These are phyloP conservation scores for Taxillus chinensis DNA, from an alignment of 164 flowering plant genomes.

Conservation along the genomic window DNA sequence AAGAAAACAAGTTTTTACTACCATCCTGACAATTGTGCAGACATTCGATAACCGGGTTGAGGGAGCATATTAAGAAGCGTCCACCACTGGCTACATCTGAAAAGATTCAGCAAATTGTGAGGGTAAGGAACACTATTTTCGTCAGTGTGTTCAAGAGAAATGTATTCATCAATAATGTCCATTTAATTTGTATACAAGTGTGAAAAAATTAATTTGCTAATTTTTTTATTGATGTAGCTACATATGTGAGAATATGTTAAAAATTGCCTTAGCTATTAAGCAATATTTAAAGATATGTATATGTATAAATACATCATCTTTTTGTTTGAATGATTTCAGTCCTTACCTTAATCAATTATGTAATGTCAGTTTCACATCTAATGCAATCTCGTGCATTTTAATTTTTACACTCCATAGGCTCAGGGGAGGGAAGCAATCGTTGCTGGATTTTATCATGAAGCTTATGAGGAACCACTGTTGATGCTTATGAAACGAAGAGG, in stretches of 20 bases:
- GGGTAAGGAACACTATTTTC: conserved; percentile 39
- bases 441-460: conserved; percentile 94
- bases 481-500: conserved; percentile 99
- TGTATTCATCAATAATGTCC: too few relatives aligned
- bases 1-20: neutral
- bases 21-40: conserved; percentile 28
- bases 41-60: conserved; percentile 63
- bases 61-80: conserved; percentile 97
- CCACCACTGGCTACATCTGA: conserved; percentile 95
- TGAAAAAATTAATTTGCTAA: too few relatives aligned
- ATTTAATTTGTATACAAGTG: too few relatives aligned
- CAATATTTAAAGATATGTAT: too few relatives aligned
- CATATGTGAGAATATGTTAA: too few relatives aligned
- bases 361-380: too few relatives aligned
- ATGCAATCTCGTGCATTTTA: neutral
- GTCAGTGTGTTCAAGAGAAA: neutral
- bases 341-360: too few relatives aligned
- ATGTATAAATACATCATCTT: too few relatives aligned
- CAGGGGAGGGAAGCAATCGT: conserved; percentile 82
- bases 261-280: too few relatives aligned
- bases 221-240: too few relatives aligned
- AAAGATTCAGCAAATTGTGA: conserved; percentile 89
- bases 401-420: conserved; percentile 36
- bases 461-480: conserved; percentile 74
- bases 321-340: too few relatives aligned